Base-by-base conservation (phyloP, 2,329 filamentous ascomycete genomes). In the Colletotrichum theobromicola region DNA sequence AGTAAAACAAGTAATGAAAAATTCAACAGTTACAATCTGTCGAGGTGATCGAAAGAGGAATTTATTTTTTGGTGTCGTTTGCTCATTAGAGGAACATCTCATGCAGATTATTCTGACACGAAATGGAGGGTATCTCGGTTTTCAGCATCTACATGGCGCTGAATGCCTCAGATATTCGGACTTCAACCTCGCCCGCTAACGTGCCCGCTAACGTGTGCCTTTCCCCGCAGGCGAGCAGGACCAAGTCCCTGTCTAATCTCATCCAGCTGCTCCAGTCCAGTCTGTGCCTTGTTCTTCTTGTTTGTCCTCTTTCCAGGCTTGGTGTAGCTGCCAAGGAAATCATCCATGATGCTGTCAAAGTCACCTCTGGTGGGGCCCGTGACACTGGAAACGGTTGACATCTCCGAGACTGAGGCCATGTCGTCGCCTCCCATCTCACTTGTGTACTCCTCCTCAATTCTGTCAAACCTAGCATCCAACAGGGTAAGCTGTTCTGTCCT, bases 291-390 rank as follows among this genome's bases (percentile, higher is more conserved):
- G 21, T 93, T 93, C 85, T 96, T 95, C 86, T 96, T 96, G 24
- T 95, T 90, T 13, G 89, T 87, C 82, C 92, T 93, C 86, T 95
- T 95, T 3, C 93, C 93, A 28, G 89, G 89, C 84, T 92, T 93
- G 12, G 91, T 91, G 81, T 94, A 93, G 37, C 88, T 92, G 10
- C 92, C 94, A 30, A 98, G 85, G 85, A 99, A 99, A 71, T 98
- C 96, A 81, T 98, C 96, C 88, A 99, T 92, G 81, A 98, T 95
- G 75, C 88, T 90, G 81, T 98, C 93, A 83, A 99, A 98, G 82
- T 98, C 96, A 50, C 89, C 87, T 60, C 95, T 88, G 46, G 95
- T 86, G 12, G 93, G 90, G 0, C 93, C 93, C 81, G 85, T 90
- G 1, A 94, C 92, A 76, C 91, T 93, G 2, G 93, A 95, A 68